phyloP scores from a whole-genome alignment of 129 eudicot species.

The Erigeron canadensis region DNA sequence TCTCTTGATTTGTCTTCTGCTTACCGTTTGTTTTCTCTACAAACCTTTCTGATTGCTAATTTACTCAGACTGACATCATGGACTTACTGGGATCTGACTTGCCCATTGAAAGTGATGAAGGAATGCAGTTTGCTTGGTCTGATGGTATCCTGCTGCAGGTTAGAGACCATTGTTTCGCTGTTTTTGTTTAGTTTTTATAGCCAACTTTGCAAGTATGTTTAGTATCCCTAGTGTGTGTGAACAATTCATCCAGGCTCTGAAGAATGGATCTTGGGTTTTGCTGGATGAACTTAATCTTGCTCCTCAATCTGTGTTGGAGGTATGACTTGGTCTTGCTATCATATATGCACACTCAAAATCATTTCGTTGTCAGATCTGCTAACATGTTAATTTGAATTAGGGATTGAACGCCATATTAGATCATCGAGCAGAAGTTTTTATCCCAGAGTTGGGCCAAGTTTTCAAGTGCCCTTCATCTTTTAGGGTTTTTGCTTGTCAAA shows the following conservation, averaged over 20 bases:
- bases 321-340: constrained; percentile 14
- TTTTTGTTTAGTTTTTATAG: neutral
- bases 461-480: constrained; percentile 92
- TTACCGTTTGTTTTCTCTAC: neutral
- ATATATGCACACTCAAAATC: constrained; percentile 4
- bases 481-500: constrained; percentile 95
- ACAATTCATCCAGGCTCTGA: constrained; percentile 60
- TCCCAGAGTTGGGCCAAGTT: constrained; percentile 83
- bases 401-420: constrained; percentile 93
- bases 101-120: constrained; percentile 91
- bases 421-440: constrained; percentile 96
- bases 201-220: constrained; percentile 22
- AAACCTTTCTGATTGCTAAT: constrained; percentile 16
- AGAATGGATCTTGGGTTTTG: constrained; percentile 92
- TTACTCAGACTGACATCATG: constrained; percentile 89
- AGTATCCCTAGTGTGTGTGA: neutral
- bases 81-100: constrained; percentile 96
- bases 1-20: neutral
- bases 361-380: neutral
- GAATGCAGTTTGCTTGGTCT: constrained; percentile 98
- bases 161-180: neutral
- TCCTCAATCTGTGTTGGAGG: constrained; percentile 98
- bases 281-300: constrained; percentile 98
- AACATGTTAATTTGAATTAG: constrained; percentile 36
- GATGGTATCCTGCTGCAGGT: constrained; percentile 98